Percentiles rank a stretch among this genome's conserved stretches.
Evolutionary conservation across 1,139 yeast genomes (phyloP).

Genomic region (Diutina mesorugosa): DNA sequence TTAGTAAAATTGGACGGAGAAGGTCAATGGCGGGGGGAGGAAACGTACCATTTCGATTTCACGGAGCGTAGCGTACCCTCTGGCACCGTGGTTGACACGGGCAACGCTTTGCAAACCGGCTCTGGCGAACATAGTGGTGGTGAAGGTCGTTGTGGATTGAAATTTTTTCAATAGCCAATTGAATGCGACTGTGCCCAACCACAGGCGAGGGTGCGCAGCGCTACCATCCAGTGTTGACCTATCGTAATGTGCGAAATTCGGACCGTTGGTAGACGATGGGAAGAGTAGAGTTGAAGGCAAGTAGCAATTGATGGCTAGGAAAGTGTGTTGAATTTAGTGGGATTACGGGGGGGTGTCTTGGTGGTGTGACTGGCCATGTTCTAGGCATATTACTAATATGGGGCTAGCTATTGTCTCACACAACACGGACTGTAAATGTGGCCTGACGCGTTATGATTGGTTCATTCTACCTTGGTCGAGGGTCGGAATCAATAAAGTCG

Average conservation of each 20-base stretch:
- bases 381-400: too few relatives aligned
- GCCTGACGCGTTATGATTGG: background rate
- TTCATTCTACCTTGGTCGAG: too few relatives aligned
- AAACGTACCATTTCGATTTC: conserved; percentile 90
- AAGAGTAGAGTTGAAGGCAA: background rate
- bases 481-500: background rate
- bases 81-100: conserved; percentile 11
- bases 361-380: too few relatives aligned
- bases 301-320: background rate
- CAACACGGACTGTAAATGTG: background rate
- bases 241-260: background rate
- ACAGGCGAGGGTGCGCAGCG: background rate
- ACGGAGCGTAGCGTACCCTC: conserved; percentile 96
- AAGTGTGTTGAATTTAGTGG: too few relatives aligned
- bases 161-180: conserved; percentile 1
- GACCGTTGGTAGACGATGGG: background rate
- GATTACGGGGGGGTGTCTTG: too few relatives aligned
- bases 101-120: conserved; percentile 1
- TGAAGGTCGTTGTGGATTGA: background rate
- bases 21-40: conserved; percentile 4
- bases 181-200: background rate
- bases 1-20: background rate
- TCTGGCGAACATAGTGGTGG: conserved; percentile 1
- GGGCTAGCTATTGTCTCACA: too few relatives aligned
- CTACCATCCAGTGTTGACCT: background rate